Base-by-base conservation (phyloP, 2,329 filamentous ascomycete genomes). In the Xylariomycetidae sp. region DNA sequence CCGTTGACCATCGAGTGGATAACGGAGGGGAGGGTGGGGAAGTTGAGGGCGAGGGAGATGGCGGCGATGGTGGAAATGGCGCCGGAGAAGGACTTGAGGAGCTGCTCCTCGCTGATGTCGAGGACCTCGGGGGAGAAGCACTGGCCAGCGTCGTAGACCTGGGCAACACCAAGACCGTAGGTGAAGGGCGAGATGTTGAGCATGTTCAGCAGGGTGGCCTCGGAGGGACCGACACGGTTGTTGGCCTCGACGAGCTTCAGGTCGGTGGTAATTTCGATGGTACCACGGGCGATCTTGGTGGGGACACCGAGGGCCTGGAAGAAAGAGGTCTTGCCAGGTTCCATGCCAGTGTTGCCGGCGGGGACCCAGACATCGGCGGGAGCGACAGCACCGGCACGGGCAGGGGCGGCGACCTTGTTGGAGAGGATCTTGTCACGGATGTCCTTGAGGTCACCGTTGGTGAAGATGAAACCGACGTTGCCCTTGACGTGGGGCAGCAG, bases 231-330 rank as follows among this genome's bases (percentile, higher is more conserved):
- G 76, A 98, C 93, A 79, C 95, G 96, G 76, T 37, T 74, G 55
- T 82, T 81, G 50, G 86, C 79, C 76, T 95, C 88, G 61, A 96
- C 84, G 67, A 98, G 85, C 85, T 95, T 96, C 58, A 98, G 77
- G 64, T 98, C 92, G 58, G 82, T 76, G 48, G 89, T 95, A 64
- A 98, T 98, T 86, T 98, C 92, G 73, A 98, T 98, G 73, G 92
- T 98, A 93, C 92, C 93, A 94, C 92, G 92, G 65, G 92, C 92
- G 74, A 98, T 98, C 88, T 98, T 98, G 80, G 92, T 98, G 64
- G 92, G 92, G 65, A 98, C 88, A 87, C 90, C 90, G 71, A 98
- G 92, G 60, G 92, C 92, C 83, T 98, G 92, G 89, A 98, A 98
- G 88, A 98, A 98, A 65, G 92, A 96, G 62, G 92, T 98, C 85